These are phyloP conservation scores for Geoglossum glabrum DNA, from an alignment of 495 filamentous ascomycete genomes.

Conservation along the genomic window DNA sequence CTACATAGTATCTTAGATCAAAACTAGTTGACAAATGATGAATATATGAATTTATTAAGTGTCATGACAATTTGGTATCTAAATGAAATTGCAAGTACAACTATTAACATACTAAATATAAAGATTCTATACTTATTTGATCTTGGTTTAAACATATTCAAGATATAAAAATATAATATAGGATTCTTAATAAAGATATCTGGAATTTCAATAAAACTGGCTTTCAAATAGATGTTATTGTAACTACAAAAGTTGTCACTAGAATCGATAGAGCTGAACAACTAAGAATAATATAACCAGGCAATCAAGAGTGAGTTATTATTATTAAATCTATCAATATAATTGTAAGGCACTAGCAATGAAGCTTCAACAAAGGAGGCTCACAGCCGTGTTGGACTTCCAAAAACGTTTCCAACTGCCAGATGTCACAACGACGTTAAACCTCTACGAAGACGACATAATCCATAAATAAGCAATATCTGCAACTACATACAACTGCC, in stretches of 20 bases:
- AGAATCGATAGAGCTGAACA: neutral
- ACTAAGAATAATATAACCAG: neutral
- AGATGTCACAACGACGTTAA: too few relatives aligned
- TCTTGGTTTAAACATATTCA: conserved; percentile 3
- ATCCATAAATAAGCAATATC: too few relatives aligned
- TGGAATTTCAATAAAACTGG: conserved; percentile 9
- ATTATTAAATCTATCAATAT: neutral
- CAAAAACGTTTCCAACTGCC: too few relatives aligned
- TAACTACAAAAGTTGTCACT: conserved; percentile 4
- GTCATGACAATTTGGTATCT: neutral
- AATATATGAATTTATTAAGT: neutral
- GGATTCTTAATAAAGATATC: conserved; percentile 6
- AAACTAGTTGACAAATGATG: neutral
- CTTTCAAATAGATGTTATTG: too few relatives aligned
- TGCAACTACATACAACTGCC: too few relatives aligned
- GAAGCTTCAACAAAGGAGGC: too few relatives aligned
- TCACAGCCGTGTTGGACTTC: too few relatives aligned
- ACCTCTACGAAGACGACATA: too few relatives aligned
- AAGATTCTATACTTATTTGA: conserved; percentile 4
- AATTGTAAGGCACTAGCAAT: too few relatives aligned
- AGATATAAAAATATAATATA: conserved; percentile 3
- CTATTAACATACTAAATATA: conserved; percentile 3
- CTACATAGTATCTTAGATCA: too few relatives aligned
- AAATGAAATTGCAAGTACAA: conserved; percentile 4
- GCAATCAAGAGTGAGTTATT: conserved; percentile 1